phyloP scores from a whole-genome alignment of 78 protist genomes.

The Monosiga brevicollis region DNA sequence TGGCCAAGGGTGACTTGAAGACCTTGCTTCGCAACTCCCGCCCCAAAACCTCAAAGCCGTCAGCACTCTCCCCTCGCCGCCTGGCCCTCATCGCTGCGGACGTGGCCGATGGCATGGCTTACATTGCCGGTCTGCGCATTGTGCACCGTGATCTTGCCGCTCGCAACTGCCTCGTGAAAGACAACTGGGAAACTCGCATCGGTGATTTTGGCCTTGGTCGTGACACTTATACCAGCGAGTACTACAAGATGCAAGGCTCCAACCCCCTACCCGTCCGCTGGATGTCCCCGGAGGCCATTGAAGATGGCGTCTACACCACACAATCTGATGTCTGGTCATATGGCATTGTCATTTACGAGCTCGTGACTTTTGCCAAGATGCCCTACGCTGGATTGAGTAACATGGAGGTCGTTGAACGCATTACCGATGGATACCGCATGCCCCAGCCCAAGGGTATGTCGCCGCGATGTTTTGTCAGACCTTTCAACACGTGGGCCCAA shows the following conservation, averaged over 20 bases:
- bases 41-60: too few species aligned
- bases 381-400: neutral
- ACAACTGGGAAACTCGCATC: neutral
- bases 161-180: neutral
- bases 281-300: neutral
- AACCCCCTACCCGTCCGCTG: neutral
- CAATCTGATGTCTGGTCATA: neutral
- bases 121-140: neutral
- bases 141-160: conserved; percentile 4
- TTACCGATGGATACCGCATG: neutral
- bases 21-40: too few species aligned
- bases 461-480: too few species aligned
- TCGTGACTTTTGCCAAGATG: neutral
- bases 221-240: neutral
- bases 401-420: neutral
- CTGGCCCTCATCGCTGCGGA: neutral
- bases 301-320: neutral
- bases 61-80: too few species aligned
- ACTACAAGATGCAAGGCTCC: neutral
- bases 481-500: too few species aligned
- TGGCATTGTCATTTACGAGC: neutral
- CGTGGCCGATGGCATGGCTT: neutral
- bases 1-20: neutral
- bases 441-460: neutral
- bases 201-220: neutral